Percentiles rank a stretch among this genome's conserved stretches.
These are phyloP conservation scores for Miamiensis avidus DNA, from an alignment of 169 alveolate genomes.

Conservation along the genomic window DNA sequence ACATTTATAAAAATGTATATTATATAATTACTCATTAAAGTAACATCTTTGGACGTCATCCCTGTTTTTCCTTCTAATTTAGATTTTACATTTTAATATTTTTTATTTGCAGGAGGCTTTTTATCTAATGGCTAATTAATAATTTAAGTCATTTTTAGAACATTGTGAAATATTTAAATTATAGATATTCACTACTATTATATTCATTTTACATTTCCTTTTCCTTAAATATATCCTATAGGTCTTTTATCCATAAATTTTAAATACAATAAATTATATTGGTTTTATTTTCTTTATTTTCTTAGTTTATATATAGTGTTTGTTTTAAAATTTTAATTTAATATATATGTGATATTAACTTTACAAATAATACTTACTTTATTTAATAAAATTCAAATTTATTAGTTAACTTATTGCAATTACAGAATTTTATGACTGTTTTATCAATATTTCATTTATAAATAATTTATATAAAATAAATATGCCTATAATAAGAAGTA, in stretches of 20 bases:
- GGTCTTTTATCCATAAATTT: conserved; percentile 39
- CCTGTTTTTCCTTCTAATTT: conserved; percentile 68
- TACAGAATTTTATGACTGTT: too few relatives aligned
- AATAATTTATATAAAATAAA: too few relatives aligned
- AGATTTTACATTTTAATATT: conserved; percentile 59
- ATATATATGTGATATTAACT: too few relatives aligned
- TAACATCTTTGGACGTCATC: conserved; percentile 73
- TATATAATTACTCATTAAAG: conserved; percentile 55
- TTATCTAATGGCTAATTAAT: conserved; percentile 55
- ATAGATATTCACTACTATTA: background rate
- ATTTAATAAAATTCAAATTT: too few relatives aligned
- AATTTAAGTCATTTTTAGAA: too few relatives aligned
- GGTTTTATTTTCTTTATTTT: background rate
- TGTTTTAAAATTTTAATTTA: too few relatives aligned
- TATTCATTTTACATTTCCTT: conserved; percentile 35
- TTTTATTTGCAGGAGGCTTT: conserved; percentile 53
- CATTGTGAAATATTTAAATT: background rate
- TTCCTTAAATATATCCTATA: conserved; percentile 43
- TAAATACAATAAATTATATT: background rate
- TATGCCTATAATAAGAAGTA: too few relatives aligned
- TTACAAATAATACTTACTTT: too few relatives aligned
- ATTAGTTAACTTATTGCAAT: too few relatives aligned
- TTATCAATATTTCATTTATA: too few relatives aligned
- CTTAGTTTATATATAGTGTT: too few relatives aligned
- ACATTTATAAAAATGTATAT: background rate